Evolutionary conservation across 2,329 filamentous ascomycete genomes (phyloP).

Genomic region (Kalaharituber pfeilii): DNA sequence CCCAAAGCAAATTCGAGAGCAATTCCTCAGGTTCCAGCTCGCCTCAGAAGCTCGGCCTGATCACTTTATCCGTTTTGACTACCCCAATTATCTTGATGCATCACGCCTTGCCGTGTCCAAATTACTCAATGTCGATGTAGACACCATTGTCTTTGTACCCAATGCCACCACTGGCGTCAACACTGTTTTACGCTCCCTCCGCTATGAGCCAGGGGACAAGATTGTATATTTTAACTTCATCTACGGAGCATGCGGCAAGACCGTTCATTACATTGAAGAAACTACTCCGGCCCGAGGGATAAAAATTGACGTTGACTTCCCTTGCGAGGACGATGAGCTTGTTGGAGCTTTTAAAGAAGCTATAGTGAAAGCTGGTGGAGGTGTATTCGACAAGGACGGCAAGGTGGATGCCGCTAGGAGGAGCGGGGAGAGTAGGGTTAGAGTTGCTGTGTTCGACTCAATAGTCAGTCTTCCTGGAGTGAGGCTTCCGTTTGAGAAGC

Average conservation of each 20-base stretch:
- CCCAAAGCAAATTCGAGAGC: constrained; percentile 43
- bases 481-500: constrained; percentile 55
- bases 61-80: constrained; percentile 54
- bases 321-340: constrained; percentile 51
- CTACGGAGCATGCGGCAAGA: constrained; percentile 62
- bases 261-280: constrained; percentile 55
- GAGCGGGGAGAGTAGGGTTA: constrained; percentile 42
- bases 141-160: constrained; percentile 56
- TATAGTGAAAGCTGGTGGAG: constrained; percentile 28
- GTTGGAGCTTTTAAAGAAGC: constrained; percentile 42
- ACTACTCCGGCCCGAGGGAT: constrained; percentile 35
- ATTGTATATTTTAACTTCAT: constrained; percentile 64
- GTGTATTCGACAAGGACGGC: constrained; percentile 22
- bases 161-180: constrained; percentile 71
- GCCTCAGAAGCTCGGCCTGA: constrained; percentile 53
- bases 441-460: constrained; percentile 59
- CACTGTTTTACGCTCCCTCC: constrained; percentile 58
- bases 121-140: constrained; percentile 46
- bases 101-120: constrained; percentile 46
- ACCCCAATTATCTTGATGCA: constrained; percentile 44
- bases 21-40: constrained; percentile 48
- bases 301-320: constrained; percentile 45
- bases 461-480: constrained; percentile 65
- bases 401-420: constrained; percentile 28
- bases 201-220: constrained; percentile 52